phyloP scores from a whole-genome alignment of 805 yeast genomes.

The Monosporozyma unispora region DNA sequence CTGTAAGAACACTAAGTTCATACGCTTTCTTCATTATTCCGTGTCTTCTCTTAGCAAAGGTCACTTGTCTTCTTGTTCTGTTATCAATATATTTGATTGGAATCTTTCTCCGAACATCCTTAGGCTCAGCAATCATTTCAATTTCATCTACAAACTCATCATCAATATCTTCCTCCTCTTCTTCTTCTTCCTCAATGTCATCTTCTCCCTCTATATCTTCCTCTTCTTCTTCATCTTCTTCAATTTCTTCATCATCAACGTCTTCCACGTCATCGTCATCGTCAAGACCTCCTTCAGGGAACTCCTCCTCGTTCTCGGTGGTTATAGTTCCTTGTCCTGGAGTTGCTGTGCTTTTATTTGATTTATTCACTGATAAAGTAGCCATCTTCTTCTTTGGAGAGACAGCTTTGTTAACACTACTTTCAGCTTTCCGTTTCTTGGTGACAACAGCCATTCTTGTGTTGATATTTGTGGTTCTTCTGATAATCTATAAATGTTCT shows the following conservation, averaged over 20 bases:
- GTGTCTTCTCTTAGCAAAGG: conserved; percentile 95
- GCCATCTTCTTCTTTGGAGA: neutral
- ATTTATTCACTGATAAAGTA: neutral
- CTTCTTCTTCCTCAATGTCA: conserved; percentile 1
- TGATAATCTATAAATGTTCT: no score
- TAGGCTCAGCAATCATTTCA: conserved; percentile 3
- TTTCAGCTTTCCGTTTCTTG: neutral
- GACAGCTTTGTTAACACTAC: neutral
- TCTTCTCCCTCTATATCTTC: conserved; percentile 3
- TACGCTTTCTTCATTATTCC: conserved; percentile 98
- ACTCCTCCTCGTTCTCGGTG: neutral
- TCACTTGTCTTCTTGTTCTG: conserved; percentile 90
- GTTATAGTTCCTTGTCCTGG: neutral
- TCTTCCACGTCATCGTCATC: conserved; percentile 2
- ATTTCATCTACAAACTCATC: conserved; percentile 7
- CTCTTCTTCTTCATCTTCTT: conserved; percentile 5
- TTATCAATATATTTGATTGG: conserved; percentile 84
- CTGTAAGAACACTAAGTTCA: conserved; percentile 89
- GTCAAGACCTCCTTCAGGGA: neutral
- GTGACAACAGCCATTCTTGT: neutral
- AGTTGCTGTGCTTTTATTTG: neutral
- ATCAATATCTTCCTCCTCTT: conserved; percentile 4
- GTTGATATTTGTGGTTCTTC: neutral
- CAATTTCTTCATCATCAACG: conserved; percentile 3
- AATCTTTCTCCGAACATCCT: conserved; percentile 6